Conservation (phyloP, 768 basidiomycete genomes). For the Kwoniella newhampshirensis region DNA sequence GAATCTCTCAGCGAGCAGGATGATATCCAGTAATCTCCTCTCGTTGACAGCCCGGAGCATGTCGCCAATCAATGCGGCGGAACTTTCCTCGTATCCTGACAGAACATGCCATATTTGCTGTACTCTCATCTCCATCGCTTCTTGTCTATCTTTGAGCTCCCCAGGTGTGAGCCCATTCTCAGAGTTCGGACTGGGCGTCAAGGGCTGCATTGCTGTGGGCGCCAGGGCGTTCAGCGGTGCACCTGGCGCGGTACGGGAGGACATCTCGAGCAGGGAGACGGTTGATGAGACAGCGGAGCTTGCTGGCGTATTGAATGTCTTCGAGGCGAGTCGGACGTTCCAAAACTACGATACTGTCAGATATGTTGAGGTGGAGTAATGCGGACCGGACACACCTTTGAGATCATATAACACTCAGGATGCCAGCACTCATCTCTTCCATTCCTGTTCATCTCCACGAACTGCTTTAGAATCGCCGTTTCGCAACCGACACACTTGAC, state of each 20-base stretch:
- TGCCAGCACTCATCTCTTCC: slow-evolving; percentile 99
- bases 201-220: slow-evolving; percentile 51
- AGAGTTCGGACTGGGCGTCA: slow-evolving; percentile 59
- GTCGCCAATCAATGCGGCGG: slow-evolving; percentile 97
- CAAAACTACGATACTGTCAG: slow-evolving; percentile 68
- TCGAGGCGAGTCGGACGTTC: slow-evolving; percentile 77
- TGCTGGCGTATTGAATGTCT: slow-evolving; percentile 47
- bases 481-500: slow-evolving; percentile 98
- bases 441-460: slow-evolving; percentile 98
- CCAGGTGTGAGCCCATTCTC: slow-evolving; percentile 74
- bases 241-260: slow-evolving; percentile 43
- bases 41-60: slow-evolving; percentile 98
- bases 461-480: slow-evolving; percentile 97
- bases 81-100: slow-evolving; percentile 98
- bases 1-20: slow-evolving; percentile 97
- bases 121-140: slow-evolving; percentile 93
- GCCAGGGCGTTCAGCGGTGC: slow-evolving; percentile 50
- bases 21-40: slow-evolving; percentile 91
- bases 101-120: slow-evolving; percentile 99
- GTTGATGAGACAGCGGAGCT: slow-evolving; percentile 49
- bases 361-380: not conserved
- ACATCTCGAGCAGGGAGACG: slow-evolving; percentile 47
- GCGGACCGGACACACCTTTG: slow-evolving; percentile 67
- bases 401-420: slow-evolving; percentile 99
- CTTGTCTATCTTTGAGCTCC: slow-evolving; percentile 83